Evolutionary conservation across 2,329 filamentous ascomycete species (phyloP), one percentile per base, ranked within the genome.

Genomic region (Ceratocystis albifundus): DNA sequence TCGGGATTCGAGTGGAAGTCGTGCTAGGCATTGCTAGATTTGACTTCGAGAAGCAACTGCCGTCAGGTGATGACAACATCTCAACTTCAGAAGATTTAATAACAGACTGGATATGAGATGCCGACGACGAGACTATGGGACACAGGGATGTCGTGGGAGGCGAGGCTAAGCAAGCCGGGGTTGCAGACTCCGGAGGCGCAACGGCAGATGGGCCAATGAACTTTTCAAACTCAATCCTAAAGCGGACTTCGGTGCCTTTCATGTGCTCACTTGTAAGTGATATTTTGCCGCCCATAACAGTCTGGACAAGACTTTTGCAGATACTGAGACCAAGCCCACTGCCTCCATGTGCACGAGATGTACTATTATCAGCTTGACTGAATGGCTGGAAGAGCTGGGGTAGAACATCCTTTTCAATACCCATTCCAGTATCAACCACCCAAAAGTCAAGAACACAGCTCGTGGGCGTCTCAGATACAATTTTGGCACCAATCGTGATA

Each of bases 241-340:
- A 96, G 73, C 86, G 92, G 4, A 82, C 84, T 1, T 80, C 85
- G 1, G 85, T 93, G 15, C 89, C 89, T 5, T 84, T 77, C 7
- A 85, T 85, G 68, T 90, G 85, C 50, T 84, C 80, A 69, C 89
- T 94, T 69, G 94, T 88, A 0, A 96, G 82, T 76, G 86, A 86
- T 68, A 96, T 95, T 68, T 82, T 85, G 53, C 92, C 92, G 69
- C 89, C 86, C 83, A 96, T 92, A 76, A 96, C 92, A 22, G 89
- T 90, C 76, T 96, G 89, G 69, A 96, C 91, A 55, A 96, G 85
- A 0, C 89, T 92, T 76, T 96, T 96, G 82, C 92, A 96, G 70
- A 96, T 96, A 72, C 89, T 95, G 55, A 96, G 80, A 1, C 92
- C 92, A 1, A 96, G 84, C 28, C 92, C 92, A 70, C 90, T 96